Evolutionary conservation across 306 rosid species (phyloP).

Genomic region (Lathyrus oleraceus): DNA sequence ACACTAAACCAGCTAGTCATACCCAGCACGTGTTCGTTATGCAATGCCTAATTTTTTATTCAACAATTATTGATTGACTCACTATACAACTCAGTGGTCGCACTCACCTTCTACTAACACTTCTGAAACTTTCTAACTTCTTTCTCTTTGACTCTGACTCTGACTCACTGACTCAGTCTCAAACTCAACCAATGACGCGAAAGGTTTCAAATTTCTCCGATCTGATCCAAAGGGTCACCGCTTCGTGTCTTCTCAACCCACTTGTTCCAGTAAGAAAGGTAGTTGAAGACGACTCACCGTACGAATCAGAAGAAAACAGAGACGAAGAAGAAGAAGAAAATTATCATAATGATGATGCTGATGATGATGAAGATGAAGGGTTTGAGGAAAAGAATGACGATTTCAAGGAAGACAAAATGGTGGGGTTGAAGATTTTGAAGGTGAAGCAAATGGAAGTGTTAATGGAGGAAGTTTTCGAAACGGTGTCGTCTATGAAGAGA

Average conservation of each 20-base stretch:
- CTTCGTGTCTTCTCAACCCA: slow-evolving; percentile 90
- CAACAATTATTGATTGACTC: slow-evolving; percentile 17
- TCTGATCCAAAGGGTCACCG: slow-evolving; percentile 91
- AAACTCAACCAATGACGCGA: slow-evolving; percentile 56
- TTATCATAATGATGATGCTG: neutral
- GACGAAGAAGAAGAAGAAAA: slow-evolving; percentile 10
- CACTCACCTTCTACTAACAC: slow-evolving; percentile 10
- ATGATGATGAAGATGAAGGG: slow-evolving; percentile 16
- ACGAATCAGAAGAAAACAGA: slow-evolving; percentile 51
- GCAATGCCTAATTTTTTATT: neutral
- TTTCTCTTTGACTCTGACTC: slow-evolving; percentile 7
- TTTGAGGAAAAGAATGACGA: slow-evolving; percentile 29
- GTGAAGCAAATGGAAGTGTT: slow-evolving; percentile 65
- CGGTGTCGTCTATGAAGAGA: slow-evolving; percentile 76
- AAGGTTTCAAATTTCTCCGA: slow-evolving; percentile 85
- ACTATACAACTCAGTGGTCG: slow-evolving; percentile 39
- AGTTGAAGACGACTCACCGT: slow-evolving; percentile 29
- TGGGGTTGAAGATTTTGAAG: slow-evolving; percentile 38
- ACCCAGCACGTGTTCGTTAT: slow-evolving; percentile 31
- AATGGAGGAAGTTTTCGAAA: slow-evolving; percentile 79
- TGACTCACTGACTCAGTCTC: slow-evolving; percentile 7
- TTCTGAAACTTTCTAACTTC: slow-evolving; percentile 27
- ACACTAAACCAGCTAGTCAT: slow-evolving; percentile 33
- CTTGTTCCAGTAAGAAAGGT: slow-evolving; percentile 48
- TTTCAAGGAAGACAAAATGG: slow-evolving; percentile 29